These are phyloP conservation scores for Citrus sp. DNA, from an alignment of 345 rosid genomes.

Conservation along the genomic window DNA sequence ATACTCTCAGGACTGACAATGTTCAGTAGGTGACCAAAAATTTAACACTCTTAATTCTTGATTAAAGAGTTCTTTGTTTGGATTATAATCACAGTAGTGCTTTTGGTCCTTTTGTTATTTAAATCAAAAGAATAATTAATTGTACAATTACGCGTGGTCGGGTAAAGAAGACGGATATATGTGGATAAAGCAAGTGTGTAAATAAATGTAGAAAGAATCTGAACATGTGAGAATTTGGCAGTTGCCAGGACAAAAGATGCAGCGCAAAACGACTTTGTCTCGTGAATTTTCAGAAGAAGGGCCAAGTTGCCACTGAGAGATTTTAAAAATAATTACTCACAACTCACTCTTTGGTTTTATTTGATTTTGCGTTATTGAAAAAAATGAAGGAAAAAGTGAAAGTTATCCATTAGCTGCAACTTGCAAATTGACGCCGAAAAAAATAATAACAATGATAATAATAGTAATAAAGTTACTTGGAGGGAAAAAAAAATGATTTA, in stretches of 20 bases:
- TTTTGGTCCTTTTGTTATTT: not conserved
- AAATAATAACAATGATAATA: no score
- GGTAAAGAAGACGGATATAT: not conserved
- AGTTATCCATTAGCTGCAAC: no score
- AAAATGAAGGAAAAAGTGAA: no score
- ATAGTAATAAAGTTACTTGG: no score
- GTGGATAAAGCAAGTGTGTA: not conserved
- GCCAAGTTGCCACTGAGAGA: not conserved
- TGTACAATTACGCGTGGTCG: not conserved
- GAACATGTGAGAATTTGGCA: constrained; percentile 12
- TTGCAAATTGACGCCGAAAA: no score
- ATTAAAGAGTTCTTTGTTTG: not conserved
- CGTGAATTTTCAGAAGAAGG: constrained; percentile 7
- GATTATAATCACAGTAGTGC: not conserved
- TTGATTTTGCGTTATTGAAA: no score
- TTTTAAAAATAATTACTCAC: no score
- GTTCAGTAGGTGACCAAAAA: no score
- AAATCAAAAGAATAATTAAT: not conserved
- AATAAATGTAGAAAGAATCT: not conserved
- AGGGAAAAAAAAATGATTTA: no score
- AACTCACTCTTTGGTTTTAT: no score
- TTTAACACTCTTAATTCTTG: not conserved
- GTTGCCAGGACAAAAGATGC: not conserved
- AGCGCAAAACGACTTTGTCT: not conserved
- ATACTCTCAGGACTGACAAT: no score